Percentiles rank a stretch among this genome's conserved stretches.
Conservation (phyloP, 1,139 yeast genomes). For the Arxiozyma slooffiae region DNA sequence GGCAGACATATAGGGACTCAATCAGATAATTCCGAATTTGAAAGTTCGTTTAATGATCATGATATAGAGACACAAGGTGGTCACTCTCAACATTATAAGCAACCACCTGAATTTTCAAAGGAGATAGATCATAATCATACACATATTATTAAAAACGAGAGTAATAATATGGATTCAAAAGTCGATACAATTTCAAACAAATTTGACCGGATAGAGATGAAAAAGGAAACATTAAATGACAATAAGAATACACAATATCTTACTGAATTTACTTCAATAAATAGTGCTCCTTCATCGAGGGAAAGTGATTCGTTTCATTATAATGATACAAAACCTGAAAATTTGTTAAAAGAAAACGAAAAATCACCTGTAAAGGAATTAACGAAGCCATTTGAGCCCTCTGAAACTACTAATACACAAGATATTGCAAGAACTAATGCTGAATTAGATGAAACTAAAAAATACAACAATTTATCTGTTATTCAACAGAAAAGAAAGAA, state of each 20-base stretch:
- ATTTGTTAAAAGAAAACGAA: not conserved
- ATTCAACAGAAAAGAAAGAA: not conserved
- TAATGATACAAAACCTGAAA: not conserved
- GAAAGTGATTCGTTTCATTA: not conserved
- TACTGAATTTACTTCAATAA: no score
- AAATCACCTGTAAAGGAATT: not conserved
- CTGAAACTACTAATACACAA: not conserved
- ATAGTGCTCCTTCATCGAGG: no score
- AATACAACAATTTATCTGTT: not conserved
- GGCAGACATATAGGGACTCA: not conserved
- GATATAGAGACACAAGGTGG: not conserved
- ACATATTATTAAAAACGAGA: not conserved
- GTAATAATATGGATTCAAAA: not conserved
- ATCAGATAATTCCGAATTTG: not conserved
- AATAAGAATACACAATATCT: not conserved
- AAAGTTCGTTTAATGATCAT: not conserved
- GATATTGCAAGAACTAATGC: no score
- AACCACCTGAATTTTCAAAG: not conserved
- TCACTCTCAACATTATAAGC: not conserved
- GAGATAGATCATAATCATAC: no score
- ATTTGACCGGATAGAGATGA: not conserved
- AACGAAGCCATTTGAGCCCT: not conserved
- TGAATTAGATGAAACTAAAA: not conserved
- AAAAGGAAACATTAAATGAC: no score
- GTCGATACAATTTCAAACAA: not conserved